These are phyloP conservation scores for Syzygium aromaticum DNA, from an alignment of 345 rosid species.

Conservation along the genomic window DNA sequence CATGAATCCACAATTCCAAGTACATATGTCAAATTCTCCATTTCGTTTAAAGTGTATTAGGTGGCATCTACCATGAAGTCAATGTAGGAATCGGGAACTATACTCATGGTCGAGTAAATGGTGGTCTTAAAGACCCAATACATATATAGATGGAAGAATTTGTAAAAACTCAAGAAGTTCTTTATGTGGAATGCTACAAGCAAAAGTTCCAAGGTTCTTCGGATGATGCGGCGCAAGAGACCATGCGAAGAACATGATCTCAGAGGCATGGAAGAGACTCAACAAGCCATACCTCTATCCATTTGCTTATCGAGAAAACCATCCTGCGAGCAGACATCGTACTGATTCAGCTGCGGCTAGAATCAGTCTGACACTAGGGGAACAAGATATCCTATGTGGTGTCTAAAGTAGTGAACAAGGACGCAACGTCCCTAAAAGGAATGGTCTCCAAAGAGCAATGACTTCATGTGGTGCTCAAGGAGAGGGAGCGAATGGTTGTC, in stretches of 20 bases:
- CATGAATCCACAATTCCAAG: too few species aligned
- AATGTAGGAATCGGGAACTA: too few species aligned
- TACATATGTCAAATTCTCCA: too few species aligned
- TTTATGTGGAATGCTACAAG: conserved; percentile 31
- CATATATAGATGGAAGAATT: too few species aligned
- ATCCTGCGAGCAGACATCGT: background rate
- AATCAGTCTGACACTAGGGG: background rate
- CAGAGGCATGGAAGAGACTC: conserved; percentile 44
- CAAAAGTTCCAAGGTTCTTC: conserved; percentile 23
- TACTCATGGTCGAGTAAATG: too few species aligned
- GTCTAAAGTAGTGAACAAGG: background rate
- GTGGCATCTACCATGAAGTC: too few species aligned
- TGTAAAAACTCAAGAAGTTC: too few species aligned
- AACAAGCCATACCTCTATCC: conserved; percentile 30
- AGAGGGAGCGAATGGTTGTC: conserved; percentile 26
- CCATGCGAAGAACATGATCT: conserved; percentile 23
- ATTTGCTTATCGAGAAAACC: background rate
- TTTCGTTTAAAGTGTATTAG: too few species aligned
- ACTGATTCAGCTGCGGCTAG: background rate
- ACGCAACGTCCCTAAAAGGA: background rate
- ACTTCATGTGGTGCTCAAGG: conserved; percentile 23
- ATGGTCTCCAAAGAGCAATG: conserved; percentile 1
- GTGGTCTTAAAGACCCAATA: too few species aligned
- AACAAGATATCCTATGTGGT: background rate
- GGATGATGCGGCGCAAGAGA: conserved; percentile 16